Evolutionary conservation across 1,284 basidiomycete species (phyloP).

Genomic region (Bondarzewia mesenterica): DNA sequence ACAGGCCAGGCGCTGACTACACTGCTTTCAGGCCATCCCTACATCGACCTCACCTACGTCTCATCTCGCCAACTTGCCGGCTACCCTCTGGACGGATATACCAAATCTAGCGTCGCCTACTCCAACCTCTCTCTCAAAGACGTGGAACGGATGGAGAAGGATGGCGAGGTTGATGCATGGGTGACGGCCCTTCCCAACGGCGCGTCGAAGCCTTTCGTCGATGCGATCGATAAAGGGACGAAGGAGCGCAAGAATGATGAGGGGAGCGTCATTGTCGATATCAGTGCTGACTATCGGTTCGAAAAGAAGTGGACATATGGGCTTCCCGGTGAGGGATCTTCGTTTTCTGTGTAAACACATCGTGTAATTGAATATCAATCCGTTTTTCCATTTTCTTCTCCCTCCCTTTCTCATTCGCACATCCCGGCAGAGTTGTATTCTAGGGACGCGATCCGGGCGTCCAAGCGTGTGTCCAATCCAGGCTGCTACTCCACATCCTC

Average conservation of each 20-base stretch:
- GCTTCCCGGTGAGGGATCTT: conserved; percentile 85
- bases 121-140: conserved; percentile 73
- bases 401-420: conserved; percentile 4
- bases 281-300: conserved; percentile 94
- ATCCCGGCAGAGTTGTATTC: conserved; percentile 75
- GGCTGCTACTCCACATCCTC: conserved; percentile 95
- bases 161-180: conserved; percentile 90
- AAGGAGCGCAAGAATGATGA: conserved; percentile 43
- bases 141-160: conserved; percentile 81
- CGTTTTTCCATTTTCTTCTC: conserved; percentile 19
- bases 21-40: conserved; percentile 80
- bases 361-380: conserved; percentile 23
- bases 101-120: conserved; percentile 71
- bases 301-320: conserved; percentile 96
- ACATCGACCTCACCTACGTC: conserved; percentile 87
- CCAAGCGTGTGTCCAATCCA: conserved; percentile 91
- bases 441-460: conserved; percentile 56
- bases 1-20: conserved; percentile 91
- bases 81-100: conserved; percentile 74
- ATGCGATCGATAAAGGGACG: conserved; percentile 80
- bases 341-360: conserved; percentile 23
- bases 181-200: conserved; percentile 98
- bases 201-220: conserved; percentile 94
- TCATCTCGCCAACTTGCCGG: conserved; percentile 95
- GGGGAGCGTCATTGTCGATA: conserved; percentile 79